Conservation (phyloP, 192 early-diverging fungal species). For the Phycomyces blakesleeanus region DNA sequence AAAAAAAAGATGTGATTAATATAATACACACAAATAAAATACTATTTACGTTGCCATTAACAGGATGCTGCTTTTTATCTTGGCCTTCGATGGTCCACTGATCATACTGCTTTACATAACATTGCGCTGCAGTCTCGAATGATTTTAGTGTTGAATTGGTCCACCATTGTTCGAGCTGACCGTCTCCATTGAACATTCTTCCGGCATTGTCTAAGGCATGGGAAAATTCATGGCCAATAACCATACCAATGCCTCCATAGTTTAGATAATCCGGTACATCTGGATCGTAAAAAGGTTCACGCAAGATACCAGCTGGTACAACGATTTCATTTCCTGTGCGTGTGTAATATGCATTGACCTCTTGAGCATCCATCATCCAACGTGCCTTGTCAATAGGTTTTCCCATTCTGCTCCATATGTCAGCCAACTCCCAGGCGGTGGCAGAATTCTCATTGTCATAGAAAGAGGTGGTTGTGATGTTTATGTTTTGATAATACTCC, state of each 20-base stretch:
- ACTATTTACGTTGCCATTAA: conserved; percentile 47
- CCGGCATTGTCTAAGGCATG: conserved; percentile 71
- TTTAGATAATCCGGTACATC: conserved; percentile 56
- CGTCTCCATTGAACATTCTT: conserved; percentile 50
- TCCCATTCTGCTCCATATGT: conserved; percentile 22
- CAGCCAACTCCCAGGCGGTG: conserved; percentile 35
- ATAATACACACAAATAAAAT: background rate
- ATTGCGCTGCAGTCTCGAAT: conserved; percentile 53
- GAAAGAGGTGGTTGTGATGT: conserved; percentile 42
- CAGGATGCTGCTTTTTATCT: conserved; percentile 33
- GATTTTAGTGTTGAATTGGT: conserved; percentile 21
- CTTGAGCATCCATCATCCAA: conserved; percentile 55
- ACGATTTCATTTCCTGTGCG: conserved; percentile 48
- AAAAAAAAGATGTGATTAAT: too few relatives aligned
- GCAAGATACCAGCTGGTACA: conserved; percentile 59
- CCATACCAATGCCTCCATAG: conserved; percentile 63
- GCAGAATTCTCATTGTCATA: conserved; percentile 61
- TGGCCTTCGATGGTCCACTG: conserved; percentile 43
- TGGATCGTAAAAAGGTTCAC: conserved; percentile 58
- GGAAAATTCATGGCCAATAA: conserved; percentile 75
- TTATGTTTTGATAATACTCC: conserved; percentile 50
- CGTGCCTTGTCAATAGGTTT: conserved; percentile 43
- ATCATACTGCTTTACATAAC: conserved; percentile 66
- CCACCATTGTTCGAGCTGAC: conserved; percentile 47
- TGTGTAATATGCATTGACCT: conserved; percentile 59